A percentile compares a stretch with the other conserved stretches of the same genome.
phyloP scores from a whole-genome alignment of 2,329 filamentous ascomycete genomes.

The Sporothrix luriei region DNA sequence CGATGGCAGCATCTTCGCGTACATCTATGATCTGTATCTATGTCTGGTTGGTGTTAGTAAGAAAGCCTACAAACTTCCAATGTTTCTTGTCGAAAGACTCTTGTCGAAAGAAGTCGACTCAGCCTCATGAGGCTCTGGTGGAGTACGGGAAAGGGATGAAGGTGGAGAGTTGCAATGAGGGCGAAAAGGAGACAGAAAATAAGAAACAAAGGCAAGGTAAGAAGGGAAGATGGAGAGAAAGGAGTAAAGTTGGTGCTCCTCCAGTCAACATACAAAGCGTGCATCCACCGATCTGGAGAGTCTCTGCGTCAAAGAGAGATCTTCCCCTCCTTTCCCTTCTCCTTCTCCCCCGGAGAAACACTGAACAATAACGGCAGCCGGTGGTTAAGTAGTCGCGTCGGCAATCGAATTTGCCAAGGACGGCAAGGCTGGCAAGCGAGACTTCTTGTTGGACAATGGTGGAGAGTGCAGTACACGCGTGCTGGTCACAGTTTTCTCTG shows the following conservation, averaged over 20 bases:
- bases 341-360: background rate
- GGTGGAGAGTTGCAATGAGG: background rate
- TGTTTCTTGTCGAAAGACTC: no score
- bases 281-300: slow-evolving; percentile 13
- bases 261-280: slow-evolving; percentile 2
- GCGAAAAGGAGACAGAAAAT: background rate
- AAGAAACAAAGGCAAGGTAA: background rate
- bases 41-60: background rate
- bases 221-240: background rate
- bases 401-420: slow-evolving; percentile 26
- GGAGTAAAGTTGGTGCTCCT: background rate
- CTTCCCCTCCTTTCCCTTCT: background rate
- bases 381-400: slow-evolving; percentile 22
- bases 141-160: background rate
- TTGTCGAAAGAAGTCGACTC: background rate
- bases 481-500: background rate
- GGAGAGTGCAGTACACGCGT: background rate
- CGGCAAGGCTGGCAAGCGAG: slow-evolving; percentile 29
- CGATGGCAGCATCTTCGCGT: background rate
- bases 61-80: no score
- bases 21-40: background rate
- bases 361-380: slow-evolving; percentile 16
- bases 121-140: slow-evolving; percentile 26
- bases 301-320: background rate
- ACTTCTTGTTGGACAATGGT: no score